phyloP scores from a whole-genome alignment of 257 asterid genomes.

The Forsythia suspensa region DNA sequence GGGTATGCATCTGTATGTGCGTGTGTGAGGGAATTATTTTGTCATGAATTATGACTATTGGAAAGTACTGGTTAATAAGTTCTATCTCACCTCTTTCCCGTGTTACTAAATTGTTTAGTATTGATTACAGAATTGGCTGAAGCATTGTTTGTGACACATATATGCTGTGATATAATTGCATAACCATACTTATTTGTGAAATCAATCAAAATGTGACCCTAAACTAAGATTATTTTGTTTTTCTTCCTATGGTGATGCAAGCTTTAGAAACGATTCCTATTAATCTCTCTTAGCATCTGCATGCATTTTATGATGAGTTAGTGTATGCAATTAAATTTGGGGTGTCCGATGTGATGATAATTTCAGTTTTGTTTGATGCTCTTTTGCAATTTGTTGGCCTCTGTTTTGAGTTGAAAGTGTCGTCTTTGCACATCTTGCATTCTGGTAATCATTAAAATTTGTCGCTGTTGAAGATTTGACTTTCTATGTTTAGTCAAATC shows the following conservation, averaged over 20 bases:
- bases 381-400: background rate
- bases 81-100: background rate
- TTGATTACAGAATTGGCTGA: background rate
- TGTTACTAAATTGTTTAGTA: background rate
- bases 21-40: slow-evolving; percentile 10
- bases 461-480: background rate
- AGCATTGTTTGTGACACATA: background rate
- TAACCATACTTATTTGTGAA: background rate
- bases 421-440: background rate
- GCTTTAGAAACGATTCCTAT: background rate
- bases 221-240: background rate
- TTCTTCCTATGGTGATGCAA: background rate
- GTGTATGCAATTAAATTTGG: no score
- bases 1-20: slow-evolving; percentile 47
- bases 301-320: background rate
- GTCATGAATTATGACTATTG: background rate
- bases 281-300: background rate
- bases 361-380: no score
- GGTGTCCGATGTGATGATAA: background rate
- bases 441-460: background rate
- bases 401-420: background rate
- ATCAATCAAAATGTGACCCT: background rate
- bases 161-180: background rate
- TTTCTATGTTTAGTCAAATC: background rate
- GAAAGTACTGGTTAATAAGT: slow-evolving; percentile 4